Evolutionary conservation across 805 yeast genomes (phyloP).

Genomic region (Zygosaccharomyces rouxii): DNA sequence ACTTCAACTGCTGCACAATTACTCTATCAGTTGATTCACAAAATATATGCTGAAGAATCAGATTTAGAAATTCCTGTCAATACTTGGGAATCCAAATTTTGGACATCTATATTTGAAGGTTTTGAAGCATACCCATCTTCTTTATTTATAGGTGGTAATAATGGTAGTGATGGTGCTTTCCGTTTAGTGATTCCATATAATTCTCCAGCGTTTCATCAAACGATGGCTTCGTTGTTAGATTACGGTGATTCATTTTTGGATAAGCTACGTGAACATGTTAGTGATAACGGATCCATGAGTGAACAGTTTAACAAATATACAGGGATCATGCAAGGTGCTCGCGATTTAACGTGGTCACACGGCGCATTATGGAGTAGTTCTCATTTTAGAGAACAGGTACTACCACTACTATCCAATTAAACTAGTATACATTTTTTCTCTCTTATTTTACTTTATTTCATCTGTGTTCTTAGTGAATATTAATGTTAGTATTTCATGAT

Average conservation of each 20-base stretch:
- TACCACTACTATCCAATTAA: conserved; percentile 3
- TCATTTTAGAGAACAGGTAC: conserved; percentile 49
- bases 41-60: conserved; percentile 36
- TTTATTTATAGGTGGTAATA: neutral
- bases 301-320: conserved; percentile 81
- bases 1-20: conserved; percentile 68
- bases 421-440: neutral
- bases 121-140: conserved; percentile 6
- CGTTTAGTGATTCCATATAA: conserved; percentile 28
- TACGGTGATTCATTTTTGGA: conserved; percentile 66
- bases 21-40: conserved; percentile 50
- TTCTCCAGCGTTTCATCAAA: conserved; percentile 42
- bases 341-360: conserved; percentile 86
- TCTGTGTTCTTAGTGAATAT: conserved; percentile 18
- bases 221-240: conserved; percentile 44
- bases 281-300: conserved; percentile 65
- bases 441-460: neutral
- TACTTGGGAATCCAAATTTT: conserved; percentile 23
- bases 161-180: conserved; percentile 13
- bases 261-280: conserved; percentile 55
- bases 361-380: conserved; percentile 68
- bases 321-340: conserved; percentile 88
- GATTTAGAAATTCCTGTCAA: conserved; percentile 42
- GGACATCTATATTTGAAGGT: conserved; percentile 25
- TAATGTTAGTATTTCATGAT: neutral